These are phyloP conservation scores for Chrysoporthe cubensis DNA, from an alignment of 2,329 filamentous ascomycete genomes.

Conservation along the genomic window DNA sequence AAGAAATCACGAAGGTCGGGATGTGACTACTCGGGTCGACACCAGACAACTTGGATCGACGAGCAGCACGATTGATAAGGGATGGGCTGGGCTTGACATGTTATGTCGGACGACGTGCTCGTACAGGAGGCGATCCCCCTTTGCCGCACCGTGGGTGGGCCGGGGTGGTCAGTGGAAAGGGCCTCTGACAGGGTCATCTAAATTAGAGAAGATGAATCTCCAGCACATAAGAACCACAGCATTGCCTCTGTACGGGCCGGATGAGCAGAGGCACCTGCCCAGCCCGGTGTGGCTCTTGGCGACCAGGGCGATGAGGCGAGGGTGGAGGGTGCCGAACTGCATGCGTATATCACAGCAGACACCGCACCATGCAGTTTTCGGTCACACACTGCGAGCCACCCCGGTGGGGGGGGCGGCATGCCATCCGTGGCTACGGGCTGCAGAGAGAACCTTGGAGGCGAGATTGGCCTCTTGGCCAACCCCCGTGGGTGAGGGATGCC, in stretches of 20 bases:
- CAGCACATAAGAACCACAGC: background rate
- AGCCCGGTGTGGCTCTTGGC: slow-evolving; percentile 3
- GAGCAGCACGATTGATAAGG: slow-evolving; percentile 10
- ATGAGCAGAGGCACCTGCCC: slow-evolving; percentile 8
- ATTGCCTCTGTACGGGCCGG: slow-evolving; percentile 4
- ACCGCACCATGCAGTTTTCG: background rate
- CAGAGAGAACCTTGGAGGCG: slow-evolving; percentile 1
- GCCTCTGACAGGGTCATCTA: background rate
- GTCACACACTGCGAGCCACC: background rate
- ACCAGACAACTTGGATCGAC: background rate
- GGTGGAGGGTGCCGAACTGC: background rate
- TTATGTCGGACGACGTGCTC: background rate
- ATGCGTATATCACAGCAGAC: background rate
- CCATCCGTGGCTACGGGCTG: background rate
- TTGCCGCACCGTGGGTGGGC: background rate
- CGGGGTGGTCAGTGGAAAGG: background rate
- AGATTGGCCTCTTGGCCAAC: background rate
- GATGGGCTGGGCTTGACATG: background rate
- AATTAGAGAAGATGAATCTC: slow-evolving; percentile 4
- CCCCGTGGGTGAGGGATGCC: background rate
- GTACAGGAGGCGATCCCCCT: background rate
- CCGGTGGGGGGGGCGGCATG: background rate
- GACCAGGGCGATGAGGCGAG: slow-evolving; percentile 6
- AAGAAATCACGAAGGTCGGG: background rate
- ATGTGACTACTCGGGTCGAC: background rate